These are phyloP conservation scores for Lumnitzera littorea DNA, from an alignment of 345 rosid species.

Conservation along the genomic window DNA sequence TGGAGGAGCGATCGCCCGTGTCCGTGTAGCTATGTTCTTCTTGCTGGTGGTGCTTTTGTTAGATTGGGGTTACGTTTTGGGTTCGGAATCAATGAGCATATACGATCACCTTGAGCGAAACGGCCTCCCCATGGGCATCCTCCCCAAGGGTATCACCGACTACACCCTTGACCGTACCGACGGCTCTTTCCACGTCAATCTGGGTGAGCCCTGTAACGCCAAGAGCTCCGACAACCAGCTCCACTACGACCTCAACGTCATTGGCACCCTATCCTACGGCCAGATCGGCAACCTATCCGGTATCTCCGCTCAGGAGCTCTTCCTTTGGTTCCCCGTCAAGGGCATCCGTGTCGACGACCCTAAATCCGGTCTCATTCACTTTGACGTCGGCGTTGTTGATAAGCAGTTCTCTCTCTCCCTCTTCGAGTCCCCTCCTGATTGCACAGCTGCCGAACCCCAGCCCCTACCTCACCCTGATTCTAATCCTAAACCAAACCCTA, in stretches of 20 bases:
- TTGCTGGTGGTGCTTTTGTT: too few relatives aligned
- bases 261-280: conserved; percentile 53
- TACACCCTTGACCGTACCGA: conserved; percentile 39
- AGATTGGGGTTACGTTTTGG: too few relatives aligned
- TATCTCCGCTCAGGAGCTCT: conserved; percentile 67
- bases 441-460: conserved; percentile 34
- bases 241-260: conserved; percentile 67
- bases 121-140: conserved; percentile 66
- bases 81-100: conserved; percentile 13
- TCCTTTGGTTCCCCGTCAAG: conserved; percentile 77
- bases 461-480: conserved; percentile 1
- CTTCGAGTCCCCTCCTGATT: conserved; percentile 80
- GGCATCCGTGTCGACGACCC: conserved; percentile 68
- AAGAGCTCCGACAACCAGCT: conserved; percentile 62
- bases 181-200: conserved; percentile 46
- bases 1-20: too few relatives aligned
- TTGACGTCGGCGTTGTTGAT: conserved; percentile 75
- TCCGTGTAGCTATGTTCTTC: too few relatives aligned
- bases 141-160: conserved; percentile 65
- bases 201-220: conserved; percentile 70
- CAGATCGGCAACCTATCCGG: conserved; percentile 66
- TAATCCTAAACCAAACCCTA: conserved; percentile 4
- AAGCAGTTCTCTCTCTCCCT: conserved; percentile 76
- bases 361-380: conserved; percentile 66
- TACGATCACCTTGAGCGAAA: conserved; percentile 41